Evolutionary conservation across 352 stramenopile genomes (phyloP), one percentile per base, ranked within the genome.

Genomic region (Pilasporangium apinafurcum): DNA sequence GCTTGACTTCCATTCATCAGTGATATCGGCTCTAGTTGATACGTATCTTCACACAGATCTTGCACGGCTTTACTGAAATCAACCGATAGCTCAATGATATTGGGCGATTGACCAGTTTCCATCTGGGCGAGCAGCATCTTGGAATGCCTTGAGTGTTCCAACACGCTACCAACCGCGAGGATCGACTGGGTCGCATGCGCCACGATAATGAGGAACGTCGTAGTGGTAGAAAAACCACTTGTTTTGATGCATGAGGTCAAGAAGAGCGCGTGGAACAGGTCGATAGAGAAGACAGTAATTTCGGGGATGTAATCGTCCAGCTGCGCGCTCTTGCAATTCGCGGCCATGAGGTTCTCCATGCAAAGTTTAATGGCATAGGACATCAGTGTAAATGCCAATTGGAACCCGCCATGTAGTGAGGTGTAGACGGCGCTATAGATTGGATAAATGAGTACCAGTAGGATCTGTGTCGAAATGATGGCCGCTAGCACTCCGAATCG

Each of bases 201-300:
- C 4, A 20, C 22, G 17, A 17, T 9, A 32, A 51, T 51, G 33
- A 51, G 31, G 33, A 37, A 14, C 3, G 13, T 16, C 8, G 37
- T 44, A 25, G 37, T 26, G 25, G 8, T 18, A 26, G 29, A 35
- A 47, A 20, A 37, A 44, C n/a, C 26, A 44, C n/a, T 16, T 6
- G 22, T 32, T 44, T 22, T 52, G 44, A 54, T 54, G 30, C 47
- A 54, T 8, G 27, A 24, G 17, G 32, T 29, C n/a, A 54, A 27
- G 37, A 71, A 75, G 9, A 71, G 60, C 0, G 64, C 48, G 31
- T 51, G 70, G 44, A 71, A 75, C 22, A 65, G 39, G 13, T 75
- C 60, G 36, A 75, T 42, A 2, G 45, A 60, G 22, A 71, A 66
- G 21, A 62, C 63, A 17, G 68, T 40, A 7, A 49, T 55, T 27